These are phyloP conservation scores for Pseudocohnilembus persalinus DNA, from an alignment of 169 alveolate species.

Conservation along the genomic window DNA sequence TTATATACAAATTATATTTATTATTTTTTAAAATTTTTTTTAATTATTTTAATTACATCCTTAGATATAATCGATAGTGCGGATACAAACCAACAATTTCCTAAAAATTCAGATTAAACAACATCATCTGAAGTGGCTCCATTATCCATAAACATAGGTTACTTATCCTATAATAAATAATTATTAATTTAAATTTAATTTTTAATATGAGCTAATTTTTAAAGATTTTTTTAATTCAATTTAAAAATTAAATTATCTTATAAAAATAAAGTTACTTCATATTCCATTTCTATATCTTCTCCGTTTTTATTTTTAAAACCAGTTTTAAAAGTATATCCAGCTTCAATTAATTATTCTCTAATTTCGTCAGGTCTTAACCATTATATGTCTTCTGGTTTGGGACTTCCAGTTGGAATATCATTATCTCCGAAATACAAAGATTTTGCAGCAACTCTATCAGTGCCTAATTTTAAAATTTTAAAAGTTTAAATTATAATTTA, in stretches of 20 bases:
- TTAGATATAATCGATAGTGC: constrained; percentile 57
- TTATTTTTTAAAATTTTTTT: neutral
- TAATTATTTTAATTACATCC: constrained; percentile 3
- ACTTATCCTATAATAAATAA: constrained; percentile 11
- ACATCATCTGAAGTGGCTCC: constrained; percentile 81
- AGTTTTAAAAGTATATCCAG: constrained; percentile 14
- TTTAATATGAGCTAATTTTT: too few relatives aligned
- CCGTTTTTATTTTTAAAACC: constrained; percentile 19
- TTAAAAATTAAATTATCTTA: too few relatives aligned
- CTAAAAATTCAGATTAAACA: constrained; percentile 67
- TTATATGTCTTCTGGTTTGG: constrained; percentile 58
- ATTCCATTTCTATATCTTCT: constrained; percentile 44
- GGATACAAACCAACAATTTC: constrained; percentile 87
- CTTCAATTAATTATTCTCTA: constrained; percentile 19
- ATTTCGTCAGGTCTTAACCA: constrained; percentile 73
- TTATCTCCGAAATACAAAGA: constrained; percentile 60
- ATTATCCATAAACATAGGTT: constrained; percentile 37
- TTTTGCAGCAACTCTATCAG: constrained; percentile 8
- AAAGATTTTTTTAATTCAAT: too few relatives aligned
- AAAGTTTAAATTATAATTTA: too few relatives aligned
- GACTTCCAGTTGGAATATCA: constrained; percentile 58
- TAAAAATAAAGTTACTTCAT: constrained; percentile 6
- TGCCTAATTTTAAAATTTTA: neutral
- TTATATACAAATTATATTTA: constrained; percentile 78
- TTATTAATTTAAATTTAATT: too few relatives aligned